Percentiles rank a stretch among this genome's conserved stretches.
phyloP scores from a whole-genome alignment of 352 stramenopile genomes.

The Phytophthora ohioensis region DNA sequence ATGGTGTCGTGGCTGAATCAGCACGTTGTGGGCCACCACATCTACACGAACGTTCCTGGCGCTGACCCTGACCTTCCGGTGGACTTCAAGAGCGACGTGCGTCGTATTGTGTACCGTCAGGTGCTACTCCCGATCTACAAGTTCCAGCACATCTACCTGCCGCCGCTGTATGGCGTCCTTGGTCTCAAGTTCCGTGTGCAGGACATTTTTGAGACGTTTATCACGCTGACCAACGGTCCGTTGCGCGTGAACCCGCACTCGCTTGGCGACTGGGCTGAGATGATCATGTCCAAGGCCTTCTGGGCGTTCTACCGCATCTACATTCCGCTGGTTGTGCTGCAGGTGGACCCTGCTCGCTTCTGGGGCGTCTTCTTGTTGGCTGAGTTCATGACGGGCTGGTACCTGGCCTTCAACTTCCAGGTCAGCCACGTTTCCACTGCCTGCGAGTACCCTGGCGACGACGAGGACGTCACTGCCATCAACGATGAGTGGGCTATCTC shows the following conservation, averaged over 20 bases:
- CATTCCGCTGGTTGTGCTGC: constrained; percentile 84
- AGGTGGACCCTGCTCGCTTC: constrained; percentile 66
- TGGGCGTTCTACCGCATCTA: constrained; percentile 92
- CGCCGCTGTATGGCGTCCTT: constrained; percentile 94
- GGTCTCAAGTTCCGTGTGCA: constrained; percentile 94
- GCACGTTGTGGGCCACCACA: constrained; percentile 96
- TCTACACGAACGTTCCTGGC: constrained; percentile 95
- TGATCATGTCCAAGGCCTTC: constrained; percentile 91
- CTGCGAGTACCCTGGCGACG: constrained; percentile 88
- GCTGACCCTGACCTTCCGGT: constrained; percentile 94
- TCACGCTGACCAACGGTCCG: constrained; percentile 88
- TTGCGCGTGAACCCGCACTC: constrained; percentile 92
- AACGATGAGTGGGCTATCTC: constrained; percentile 93
- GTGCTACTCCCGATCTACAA: constrained; percentile 88
- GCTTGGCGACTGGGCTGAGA: constrained; percentile 74
- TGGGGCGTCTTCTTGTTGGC: constrained; percentile 86
- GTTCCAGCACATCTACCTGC: constrained; percentile 95
- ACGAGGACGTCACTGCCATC: constrained; percentile 68
- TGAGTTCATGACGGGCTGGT: constrained; percentile 93
- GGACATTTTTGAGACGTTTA: constrained; percentile 92
- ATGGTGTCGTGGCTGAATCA: constrained; percentile 96
- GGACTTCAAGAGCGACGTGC: constrained; percentile 87
- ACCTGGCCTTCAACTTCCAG: constrained; percentile 95
- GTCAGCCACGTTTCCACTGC: constrained; percentile 91
- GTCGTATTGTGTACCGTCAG: constrained; percentile 89